phyloP scores from a whole-genome alignment of 352 stramenopile genomes.

The Peronospora destructor region DNA sequence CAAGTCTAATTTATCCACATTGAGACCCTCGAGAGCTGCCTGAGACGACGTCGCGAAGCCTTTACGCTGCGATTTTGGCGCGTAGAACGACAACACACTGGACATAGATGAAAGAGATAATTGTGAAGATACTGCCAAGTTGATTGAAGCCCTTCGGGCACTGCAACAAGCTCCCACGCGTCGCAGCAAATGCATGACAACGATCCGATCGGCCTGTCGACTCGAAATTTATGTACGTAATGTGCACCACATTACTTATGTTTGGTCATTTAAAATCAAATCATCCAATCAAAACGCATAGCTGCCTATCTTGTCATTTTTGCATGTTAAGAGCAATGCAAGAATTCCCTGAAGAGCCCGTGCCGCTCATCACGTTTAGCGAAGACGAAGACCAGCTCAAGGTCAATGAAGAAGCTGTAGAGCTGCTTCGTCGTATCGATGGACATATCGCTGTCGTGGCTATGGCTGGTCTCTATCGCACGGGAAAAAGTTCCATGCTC shows the following conservation, averaged over 20 bases:
- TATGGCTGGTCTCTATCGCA: constrained; percentile 84
- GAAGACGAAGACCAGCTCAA: constrained; percentile 74
- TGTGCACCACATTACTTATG: constrained; percentile 1
- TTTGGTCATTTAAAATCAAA: not conserved
- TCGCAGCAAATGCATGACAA: constrained; percentile 44
- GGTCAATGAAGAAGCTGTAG: constrained; percentile 71
- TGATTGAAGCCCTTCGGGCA: constrained; percentile 3
- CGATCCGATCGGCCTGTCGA: constrained; percentile 11
- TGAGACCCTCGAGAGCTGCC: constrained; percentile 10
- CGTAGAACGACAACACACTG: constrained; percentile 16
- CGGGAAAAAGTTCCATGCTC: constrained; percentile 83
- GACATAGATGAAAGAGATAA: constrained; percentile 5
- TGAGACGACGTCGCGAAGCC: constrained; percentile 10
- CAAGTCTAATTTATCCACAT: constrained; percentile 37
- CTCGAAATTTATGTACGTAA: constrained; percentile 6
- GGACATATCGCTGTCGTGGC: constrained; percentile 73
- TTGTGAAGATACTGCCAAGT: constrained; percentile 7
- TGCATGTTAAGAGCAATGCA: constrained; percentile 18
- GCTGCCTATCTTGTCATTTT: not conserved
- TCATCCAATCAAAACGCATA: constrained; percentile 8
- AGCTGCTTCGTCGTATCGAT: constrained; percentile 59
- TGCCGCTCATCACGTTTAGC: constrained; percentile 83
- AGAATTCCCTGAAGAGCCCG: constrained; percentile 66
- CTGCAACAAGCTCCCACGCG: constrained; percentile 24
- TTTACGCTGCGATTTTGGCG: constrained; percentile 9